Evolutionary conservation across 2,329 filamentous ascomycete species (phyloP).

Genomic region (Pyrenophora seminiperda): DNA sequence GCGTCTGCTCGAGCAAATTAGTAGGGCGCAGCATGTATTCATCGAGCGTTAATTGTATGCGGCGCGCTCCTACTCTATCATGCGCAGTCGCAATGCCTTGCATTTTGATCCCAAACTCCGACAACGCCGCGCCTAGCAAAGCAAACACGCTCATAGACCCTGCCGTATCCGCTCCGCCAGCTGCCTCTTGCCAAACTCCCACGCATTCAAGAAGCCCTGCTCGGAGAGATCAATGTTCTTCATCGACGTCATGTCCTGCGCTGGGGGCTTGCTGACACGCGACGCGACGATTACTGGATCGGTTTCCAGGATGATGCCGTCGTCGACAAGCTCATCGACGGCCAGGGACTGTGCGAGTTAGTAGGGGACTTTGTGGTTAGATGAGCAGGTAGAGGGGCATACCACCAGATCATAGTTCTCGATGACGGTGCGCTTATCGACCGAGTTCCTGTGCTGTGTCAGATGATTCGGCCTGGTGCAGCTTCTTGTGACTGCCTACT

Average conservation of each 20-base stretch:
- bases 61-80: constrained; percentile 16
- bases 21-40: constrained; percentile 12
- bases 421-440: constrained; percentile 95
- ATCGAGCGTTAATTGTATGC: constrained; percentile 6
- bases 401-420: constrained; percentile 96
- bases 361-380: constrained; percentile 44
- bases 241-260: constrained; percentile 83
- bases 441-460: constrained; percentile 71
- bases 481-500: constrained; percentile 61
- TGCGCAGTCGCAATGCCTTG: constrained; percentile 24
- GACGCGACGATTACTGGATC: constrained; percentile 93
- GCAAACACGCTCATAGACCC: constrained; percentile 52
- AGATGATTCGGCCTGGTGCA: constrained; percentile 1
- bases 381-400: constrained; percentile 14
- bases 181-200: constrained; percentile 91
- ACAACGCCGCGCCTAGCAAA: constrained; percentile 37
- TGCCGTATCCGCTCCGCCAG: constrained; percentile 89
- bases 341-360: constrained; percentile 86
- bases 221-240: constrained; percentile 95
- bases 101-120: constrained; percentile 31
- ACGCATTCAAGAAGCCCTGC: constrained; percentile 91
- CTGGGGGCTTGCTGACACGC: constrained; percentile 87
- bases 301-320: constrained; percentile 92
- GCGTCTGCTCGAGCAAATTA: constrained; percentile 2
- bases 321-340: constrained; percentile 74